Percentiles rank a stretch among this genome's conserved stretches.
phyloP scores from a whole-genome alignment of 306 rosid genomes.

The Glycyrrhiza uralensis region DNA sequence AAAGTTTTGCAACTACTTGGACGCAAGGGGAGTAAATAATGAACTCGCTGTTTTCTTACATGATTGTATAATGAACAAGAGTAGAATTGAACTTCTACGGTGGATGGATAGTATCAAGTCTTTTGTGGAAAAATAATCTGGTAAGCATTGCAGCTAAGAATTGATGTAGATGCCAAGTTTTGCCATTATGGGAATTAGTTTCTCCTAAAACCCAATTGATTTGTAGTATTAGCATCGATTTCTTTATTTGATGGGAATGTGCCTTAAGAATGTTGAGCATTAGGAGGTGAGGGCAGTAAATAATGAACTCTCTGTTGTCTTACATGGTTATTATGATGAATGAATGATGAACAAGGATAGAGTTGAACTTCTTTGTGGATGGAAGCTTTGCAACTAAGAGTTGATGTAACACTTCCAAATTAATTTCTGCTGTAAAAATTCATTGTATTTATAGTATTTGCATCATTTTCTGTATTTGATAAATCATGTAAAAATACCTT shows the following conservation, averaged over 20 bases:
- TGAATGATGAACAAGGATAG: conserved; percentile 7
- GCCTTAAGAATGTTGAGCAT: conserved; percentile 19
- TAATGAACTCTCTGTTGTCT: conserved; percentile 47
- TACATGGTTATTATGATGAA: conserved; percentile 55
- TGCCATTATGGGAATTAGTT: conserved; percentile 16
- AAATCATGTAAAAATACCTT: not conserved
- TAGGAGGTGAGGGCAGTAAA: conserved; percentile 49
- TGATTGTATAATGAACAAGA: conserved; percentile 77
- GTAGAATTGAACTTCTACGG: conserved; percentile 63
- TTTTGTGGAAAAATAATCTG: conserved; percentile 51
- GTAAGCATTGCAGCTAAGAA: conserved; percentile 4
- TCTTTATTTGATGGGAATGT: conserved; percentile 1
- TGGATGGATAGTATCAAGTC: conserved; percentile 62
- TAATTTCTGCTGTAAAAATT: not conserved
- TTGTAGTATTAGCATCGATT: conserved; percentile 3
- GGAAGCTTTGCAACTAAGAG: not conserved
- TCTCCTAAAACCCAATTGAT: not conserved
- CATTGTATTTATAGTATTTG: not conserved
- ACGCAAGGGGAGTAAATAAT: conserved; percentile 56
- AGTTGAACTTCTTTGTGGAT: conserved; percentile 37
- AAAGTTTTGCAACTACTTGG: conserved; percentile 50
- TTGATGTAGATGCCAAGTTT: not conserved
- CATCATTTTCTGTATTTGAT: not conserved
- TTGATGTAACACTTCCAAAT: not conserved
- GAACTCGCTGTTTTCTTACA: conserved; percentile 71